Base-by-base conservation (phyloP, 768 basidiomycete genomes). In the Phaffia tasmanica region DNA sequence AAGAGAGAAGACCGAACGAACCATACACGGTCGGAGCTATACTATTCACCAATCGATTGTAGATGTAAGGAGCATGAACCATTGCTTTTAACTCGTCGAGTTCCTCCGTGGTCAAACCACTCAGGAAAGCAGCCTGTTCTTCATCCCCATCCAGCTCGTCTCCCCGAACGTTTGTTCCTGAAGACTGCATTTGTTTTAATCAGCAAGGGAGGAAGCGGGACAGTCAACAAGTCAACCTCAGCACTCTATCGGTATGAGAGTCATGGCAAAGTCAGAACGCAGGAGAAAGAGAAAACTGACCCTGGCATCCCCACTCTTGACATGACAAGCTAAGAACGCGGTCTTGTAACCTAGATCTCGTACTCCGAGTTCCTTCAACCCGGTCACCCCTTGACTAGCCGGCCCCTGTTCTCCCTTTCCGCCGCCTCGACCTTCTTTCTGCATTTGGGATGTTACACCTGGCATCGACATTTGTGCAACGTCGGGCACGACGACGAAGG, bases 401-500 rank as follows among this genome's bases (percentile, higher is more conserved):
- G 76, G 76, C 48, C 75, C 82, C 16, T 82, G 83, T 2, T 84
- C 84, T 27, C 81, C 83, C 21, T 83, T 84, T 14, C 73, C 74
- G 42, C 81, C 83, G 70, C 81, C 84, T 68, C 81, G 84, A 1
- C 88, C 84, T 75, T 97, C 92, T 47, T 93, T 82, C 78, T 90
- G 88, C 69, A 98, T 81, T 76, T 94, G 85, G 0, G 92, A 86
- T 75, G 91, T 94, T 30, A 95, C 93, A 19, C 95, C 95, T 0
- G 93, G 93, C 19, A 98, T 77, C 2, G 93, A 91, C 23, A 99
- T 83, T 75, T 95, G 93, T 70, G 91, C 88, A 59, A 98, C 94
- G 77, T 99, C 95, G 4, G 95, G 95, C 0, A 99, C 93, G 62
- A 98, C 94, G 72, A 98, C 93, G 78, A 99, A 98, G 0, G 90